phyloP scores from a whole-genome alignment of 108 stramenopile genomes.

The Pinguiococcus pyrenoidosus region DNA sequence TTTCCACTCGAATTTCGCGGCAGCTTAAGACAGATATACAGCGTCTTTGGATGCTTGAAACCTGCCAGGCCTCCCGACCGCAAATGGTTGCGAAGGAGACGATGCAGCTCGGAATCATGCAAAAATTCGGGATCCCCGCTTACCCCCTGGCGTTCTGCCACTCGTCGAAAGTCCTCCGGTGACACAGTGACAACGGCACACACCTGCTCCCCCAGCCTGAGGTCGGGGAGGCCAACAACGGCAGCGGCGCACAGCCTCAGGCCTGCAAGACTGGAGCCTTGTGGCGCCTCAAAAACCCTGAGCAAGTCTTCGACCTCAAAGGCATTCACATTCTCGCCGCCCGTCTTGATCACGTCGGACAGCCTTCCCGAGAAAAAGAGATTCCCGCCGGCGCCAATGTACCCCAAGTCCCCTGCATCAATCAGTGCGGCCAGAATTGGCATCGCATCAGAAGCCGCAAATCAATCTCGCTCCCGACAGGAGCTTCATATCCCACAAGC shows the following conservation, averaged over 20 bases:
- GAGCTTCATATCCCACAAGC: too few species aligned
- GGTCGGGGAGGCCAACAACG: slow-evolving; percentile 54
- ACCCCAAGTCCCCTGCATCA: slow-evolving; percentile 72
- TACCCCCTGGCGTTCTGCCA: neutral
- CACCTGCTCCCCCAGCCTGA: slow-evolving; percentile 57
- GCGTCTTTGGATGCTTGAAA: slow-evolving; percentile 50
- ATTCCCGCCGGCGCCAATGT: slow-evolving; percentile 32
- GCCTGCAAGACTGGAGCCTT: too few species aligned
- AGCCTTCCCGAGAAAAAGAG: slow-evolving; percentile 61
- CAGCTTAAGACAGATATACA: slow-evolving; percentile 38
- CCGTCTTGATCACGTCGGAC: slow-evolving; percentile 66
- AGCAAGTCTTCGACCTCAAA: slow-evolving; percentile 65
- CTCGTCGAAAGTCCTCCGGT: neutral
- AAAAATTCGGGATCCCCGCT: neutral
- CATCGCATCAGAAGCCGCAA: too few species aligned
- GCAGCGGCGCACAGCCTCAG: too few species aligned
- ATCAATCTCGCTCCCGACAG: too few species aligned
- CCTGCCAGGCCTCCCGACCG: slow-evolving; percentile 41
- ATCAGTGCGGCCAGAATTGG: too few species aligned
- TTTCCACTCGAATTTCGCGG: slow-evolving; percentile 63
- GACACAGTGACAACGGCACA: slow-evolving; percentile 44
- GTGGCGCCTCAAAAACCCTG: slow-evolving; percentile 27
- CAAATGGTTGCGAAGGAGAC: slow-evolving; percentile 35
- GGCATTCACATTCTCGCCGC: slow-evolving; percentile 74
- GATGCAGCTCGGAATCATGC: neutral